These are phyloP conservation scores for Suhomyces anneliseae DNA, from an alignment of 1,139 yeast genomes.

Conservation along the genomic window DNA sequence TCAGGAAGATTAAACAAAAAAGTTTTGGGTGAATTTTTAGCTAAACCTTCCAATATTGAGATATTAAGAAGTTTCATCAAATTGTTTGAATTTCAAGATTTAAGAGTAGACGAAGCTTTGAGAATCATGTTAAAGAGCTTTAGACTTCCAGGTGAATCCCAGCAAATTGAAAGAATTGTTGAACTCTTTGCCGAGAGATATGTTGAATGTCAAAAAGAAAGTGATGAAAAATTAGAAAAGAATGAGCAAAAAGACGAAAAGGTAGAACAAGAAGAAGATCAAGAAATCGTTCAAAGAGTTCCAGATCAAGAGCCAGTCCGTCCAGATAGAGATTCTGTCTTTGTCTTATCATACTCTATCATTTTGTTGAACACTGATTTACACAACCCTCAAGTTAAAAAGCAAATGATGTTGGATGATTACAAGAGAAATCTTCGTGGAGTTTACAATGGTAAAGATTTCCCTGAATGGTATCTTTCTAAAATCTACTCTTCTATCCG, in stretches of 20 bases:
- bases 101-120: constrained; percentile 91
- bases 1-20: constrained; percentile 85
- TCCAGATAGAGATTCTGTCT: constrained; percentile 74
- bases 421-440: constrained; percentile 81
- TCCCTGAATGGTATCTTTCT: constrained; percentile 82
- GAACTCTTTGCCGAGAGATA: constrained; percentile 84
- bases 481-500: constrained; percentile 78
- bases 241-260: constrained; percentile 8
- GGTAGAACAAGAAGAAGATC: not conserved
- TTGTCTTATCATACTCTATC: constrained; percentile 70
- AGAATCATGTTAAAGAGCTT: constrained; percentile 79
- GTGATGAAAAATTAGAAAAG: constrained; percentile 15
- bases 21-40: constrained; percentile 79
- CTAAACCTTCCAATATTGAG: constrained; percentile 67
- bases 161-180: constrained; percentile 88
- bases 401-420: constrained; percentile 85
- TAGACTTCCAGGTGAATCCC: constrained; percentile 96
- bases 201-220: constrained; percentile 54
- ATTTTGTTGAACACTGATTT: constrained; percentile 78
- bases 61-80: constrained; percentile 66
- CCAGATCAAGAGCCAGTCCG: constrained; percentile 41
- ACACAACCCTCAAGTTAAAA: constrained; percentile 75
- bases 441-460: constrained; percentile 72
- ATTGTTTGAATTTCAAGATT: constrained; percentile 69
- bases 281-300: not conserved